Conservation (phyloP, 2,329 filamentous ascomycete genomes). For the Xylariaceae sp. region DNA sequence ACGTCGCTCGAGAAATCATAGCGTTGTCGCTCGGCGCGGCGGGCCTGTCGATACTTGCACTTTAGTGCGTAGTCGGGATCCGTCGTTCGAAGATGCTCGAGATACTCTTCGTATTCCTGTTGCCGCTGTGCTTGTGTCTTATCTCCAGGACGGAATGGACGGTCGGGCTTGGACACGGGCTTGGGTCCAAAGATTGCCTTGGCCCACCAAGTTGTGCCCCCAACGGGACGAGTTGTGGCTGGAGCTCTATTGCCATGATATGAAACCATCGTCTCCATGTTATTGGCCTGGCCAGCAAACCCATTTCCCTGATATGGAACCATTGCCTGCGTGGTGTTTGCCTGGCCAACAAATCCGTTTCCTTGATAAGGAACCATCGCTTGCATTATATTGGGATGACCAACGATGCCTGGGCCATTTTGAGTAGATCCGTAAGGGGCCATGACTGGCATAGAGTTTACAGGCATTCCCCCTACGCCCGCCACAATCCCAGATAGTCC, state of each 20-base stretch:
- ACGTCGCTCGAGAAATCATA: background rate
- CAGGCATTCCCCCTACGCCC: background rate
- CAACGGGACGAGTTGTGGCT: background rate
- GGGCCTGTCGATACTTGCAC: constrained; percentile 40
- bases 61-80: constrained; percentile 37
- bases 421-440: background rate
- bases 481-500: constrained; percentile 1
- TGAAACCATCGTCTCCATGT: background rate
- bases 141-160: constrained; percentile 35
- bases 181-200: constrained; percentile 41
- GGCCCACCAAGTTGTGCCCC: constrained; percentile 24
- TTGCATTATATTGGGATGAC: background rate
- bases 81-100: constrained; percentile 37
- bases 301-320: background rate
- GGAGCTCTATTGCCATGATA: background rate
- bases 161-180: constrained; percentile 42
- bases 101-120: constrained; percentile 41
- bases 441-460: background rate
- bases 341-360: background rate
- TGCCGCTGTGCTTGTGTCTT: constrained; percentile 32
- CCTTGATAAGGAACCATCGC: background rate
- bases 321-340: background rate
- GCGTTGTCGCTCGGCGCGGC: constrained; percentile 34
- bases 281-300: background rate
- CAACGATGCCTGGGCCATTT: background rate